phyloP scores from a whole-genome alignment of 73 alveolate genomes.

The Paramecium primaurelia region DNA sequence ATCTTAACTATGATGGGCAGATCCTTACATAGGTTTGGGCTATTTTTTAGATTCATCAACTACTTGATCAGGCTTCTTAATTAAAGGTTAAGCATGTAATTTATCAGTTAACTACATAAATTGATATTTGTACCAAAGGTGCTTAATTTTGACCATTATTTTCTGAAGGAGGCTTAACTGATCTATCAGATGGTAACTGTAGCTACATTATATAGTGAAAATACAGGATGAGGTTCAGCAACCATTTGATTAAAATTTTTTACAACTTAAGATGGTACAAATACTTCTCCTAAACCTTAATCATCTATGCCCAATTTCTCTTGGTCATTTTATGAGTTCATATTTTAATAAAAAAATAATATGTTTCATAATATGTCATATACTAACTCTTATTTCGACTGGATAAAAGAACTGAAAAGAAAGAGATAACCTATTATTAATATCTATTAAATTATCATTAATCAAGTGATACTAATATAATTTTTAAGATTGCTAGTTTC shows the following conservation, averaged over 20 bases:
- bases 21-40: neutral
- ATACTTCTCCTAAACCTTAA: neutral
- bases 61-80: neutral
- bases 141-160: neutral
- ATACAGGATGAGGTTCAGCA: constrained; percentile 14
- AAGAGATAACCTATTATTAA: neutral
- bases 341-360: neutral
- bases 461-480: neutral
- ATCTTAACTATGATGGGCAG: neutral
- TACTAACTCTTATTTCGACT: neutral
- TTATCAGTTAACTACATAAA: neutral
- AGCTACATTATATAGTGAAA: neutral
- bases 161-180: neutral
- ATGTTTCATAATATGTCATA: neutral
- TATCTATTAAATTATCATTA: neutral
- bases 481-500: neutral
- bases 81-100: neutral
- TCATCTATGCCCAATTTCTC: neutral
- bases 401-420: neutral
- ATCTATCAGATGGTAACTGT: constrained; percentile 31
- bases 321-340: constrained; percentile 4
- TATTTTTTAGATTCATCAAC: neutral
- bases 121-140: neutral
- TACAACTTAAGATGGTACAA: neutral
- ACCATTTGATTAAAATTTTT: constrained; percentile 18